Conservation (phyloP, 31 red algal species). For the Asparagopsis taxiformis region DNA sequence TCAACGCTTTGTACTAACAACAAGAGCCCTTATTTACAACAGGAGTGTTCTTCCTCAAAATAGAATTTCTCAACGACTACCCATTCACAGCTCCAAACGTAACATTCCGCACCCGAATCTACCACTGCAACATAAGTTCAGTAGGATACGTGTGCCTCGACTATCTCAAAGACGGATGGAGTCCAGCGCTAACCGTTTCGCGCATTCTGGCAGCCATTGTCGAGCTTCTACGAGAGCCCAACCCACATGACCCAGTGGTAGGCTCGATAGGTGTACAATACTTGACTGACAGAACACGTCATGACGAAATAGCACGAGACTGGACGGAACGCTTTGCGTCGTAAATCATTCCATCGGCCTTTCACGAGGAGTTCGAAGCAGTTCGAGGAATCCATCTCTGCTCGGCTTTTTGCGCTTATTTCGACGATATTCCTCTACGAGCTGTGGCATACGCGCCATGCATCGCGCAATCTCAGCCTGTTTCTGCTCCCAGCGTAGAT, state of each 20-base stretch:
- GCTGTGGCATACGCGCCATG: slow-evolving; percentile 74
- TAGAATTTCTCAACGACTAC: slow-evolving; percentile 88
- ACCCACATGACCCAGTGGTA: slow-evolving; percentile 80
- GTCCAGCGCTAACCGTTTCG: slow-evolving; percentile 65
- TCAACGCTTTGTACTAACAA: neutral
- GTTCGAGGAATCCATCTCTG: slow-evolving; percentile 5
- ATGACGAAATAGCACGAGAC: slow-evolving; percentile 88
- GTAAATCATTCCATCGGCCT: slow-evolving; percentile 8
- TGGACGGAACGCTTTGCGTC: slow-evolving; percentile 89
- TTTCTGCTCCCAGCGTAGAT: slow-evolving; percentile 38
- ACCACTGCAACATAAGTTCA: slow-evolving; percentile 92
- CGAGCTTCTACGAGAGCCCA: slow-evolving; percentile 74
- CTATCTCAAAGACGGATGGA: slow-evolving; percentile 77
- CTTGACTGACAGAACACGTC: slow-evolving; percentile 58
- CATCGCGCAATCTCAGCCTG: slow-evolving; percentile 56
- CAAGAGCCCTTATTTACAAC: slow-evolving; percentile 6
- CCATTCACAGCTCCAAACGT: slow-evolving; percentile 87
- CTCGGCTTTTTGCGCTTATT: slow-evolving; percentile 23
- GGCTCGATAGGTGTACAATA: slow-evolving; percentile 80
- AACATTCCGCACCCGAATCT: slow-evolving; percentile 93
- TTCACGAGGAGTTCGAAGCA: slow-evolving; percentile 1
- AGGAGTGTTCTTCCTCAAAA: slow-evolving; percentile 91
- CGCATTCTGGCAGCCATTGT: slow-evolving; percentile 65
- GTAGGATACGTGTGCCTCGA: slow-evolving; percentile 66
- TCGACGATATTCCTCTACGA: slow-evolving; percentile 60